Conservation (phyloP, 768 basidiomycete genomes). For the Serendipita vermifera region DNA sequence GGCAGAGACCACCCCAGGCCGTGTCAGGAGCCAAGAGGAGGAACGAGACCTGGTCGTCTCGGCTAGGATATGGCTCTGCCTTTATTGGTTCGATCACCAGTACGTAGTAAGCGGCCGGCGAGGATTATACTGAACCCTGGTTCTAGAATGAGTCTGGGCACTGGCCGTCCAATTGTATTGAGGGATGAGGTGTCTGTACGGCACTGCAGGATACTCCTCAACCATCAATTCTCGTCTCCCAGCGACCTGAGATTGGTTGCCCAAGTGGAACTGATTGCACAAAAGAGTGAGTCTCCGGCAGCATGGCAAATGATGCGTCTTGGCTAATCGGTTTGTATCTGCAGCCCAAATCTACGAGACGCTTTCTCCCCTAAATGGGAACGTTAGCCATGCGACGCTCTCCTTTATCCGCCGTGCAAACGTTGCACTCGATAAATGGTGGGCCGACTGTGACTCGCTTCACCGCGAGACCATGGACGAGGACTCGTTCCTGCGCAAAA, state of each 20-base stretch:
- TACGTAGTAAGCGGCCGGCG: constrained; percentile 28
- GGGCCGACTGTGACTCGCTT: constrained; percentile 73
- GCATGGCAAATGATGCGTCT: neutral
- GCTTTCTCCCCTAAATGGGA: constrained; percentile 70
- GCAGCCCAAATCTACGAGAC: constrained; percentile 90
- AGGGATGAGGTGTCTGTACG: constrained; percentile 80
- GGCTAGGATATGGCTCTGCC: constrained; percentile 84
- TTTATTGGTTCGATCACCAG: constrained; percentile 97
- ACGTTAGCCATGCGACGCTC: constrained; percentile 72
- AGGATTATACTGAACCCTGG: constrained; percentile 13
- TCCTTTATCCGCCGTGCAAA: constrained; percentile 81
- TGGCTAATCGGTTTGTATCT: neutral
- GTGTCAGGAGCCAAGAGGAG: constrained; percentile 50
- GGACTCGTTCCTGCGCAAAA: constrained; percentile 71
- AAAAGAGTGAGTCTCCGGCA: constrained; percentile 53
- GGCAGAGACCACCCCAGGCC: constrained; percentile 37
- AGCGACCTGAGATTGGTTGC: constrained; percentile 85
- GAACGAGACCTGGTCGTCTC: constrained; percentile 86
- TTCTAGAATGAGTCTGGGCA: constrained; percentile 76
- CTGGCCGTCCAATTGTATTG: constrained; percentile 78
- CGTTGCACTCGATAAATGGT: constrained; percentile 81
- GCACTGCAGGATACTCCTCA: constrained; percentile 68
- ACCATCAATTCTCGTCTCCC: constrained; percentile 74
- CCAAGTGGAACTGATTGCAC: constrained; percentile 77
- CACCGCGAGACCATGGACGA: constrained; percentile 81